Percentiles rank a stretch among this genome's conserved stretches.
Evolutionary conservation across 805 yeast genomes (phyloP).

Genomic region (Candida arabinofermentans): DNA sequence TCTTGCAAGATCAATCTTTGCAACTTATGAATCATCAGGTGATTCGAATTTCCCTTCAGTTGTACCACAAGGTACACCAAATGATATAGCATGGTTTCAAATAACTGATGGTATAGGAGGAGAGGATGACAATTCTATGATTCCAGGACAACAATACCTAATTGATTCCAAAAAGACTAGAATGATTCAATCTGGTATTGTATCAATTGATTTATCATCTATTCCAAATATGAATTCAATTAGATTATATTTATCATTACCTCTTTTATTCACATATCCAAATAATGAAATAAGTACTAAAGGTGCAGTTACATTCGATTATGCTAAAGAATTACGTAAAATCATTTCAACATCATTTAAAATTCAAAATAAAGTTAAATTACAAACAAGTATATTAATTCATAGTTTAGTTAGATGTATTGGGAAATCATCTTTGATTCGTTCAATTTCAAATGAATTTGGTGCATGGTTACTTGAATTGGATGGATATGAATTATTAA

Average conservation of each 20-base stretch:
- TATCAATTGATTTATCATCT: conserved; percentile 20
- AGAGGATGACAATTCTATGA: conserved; percentile 21
- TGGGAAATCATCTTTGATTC: conserved; percentile 70
- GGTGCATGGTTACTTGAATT: conserved; percentile 67
- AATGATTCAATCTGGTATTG: conserved; percentile 65
- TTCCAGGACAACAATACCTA: conserved; percentile 38
- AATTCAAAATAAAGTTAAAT: conserved; percentile 28
- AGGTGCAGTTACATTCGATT: conserved; percentile 32
- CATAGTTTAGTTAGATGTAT: conserved; percentile 69
- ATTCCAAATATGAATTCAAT: conserved; percentile 24
- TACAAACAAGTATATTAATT: conserved; percentile 62
- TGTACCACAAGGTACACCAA: conserved; percentile 59
- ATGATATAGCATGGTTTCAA: conserved; percentile 82
- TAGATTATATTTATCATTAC: conserved; percentile 14
- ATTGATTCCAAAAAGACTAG: conserved; percentile 68
- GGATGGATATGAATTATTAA: conserved; percentile 64
- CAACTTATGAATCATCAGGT: conserved; percentile 27
- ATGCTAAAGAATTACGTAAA: conserved; percentile 48
- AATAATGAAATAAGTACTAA: conserved; percentile 9
- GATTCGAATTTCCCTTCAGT: conserved; percentile 28
- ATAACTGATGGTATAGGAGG: conserved; percentile 47
- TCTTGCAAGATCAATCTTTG: conserved; percentile 53
- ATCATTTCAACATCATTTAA: conserved; percentile 50
- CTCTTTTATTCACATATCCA: conserved; percentile 12
- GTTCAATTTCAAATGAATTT: conserved; percentile 47